Percentiles rank a stretch among this genome's conserved stretches.
phyloP scores from a whole-genome alignment of 2,329 filamentous ascomycete species.

The Alternaria incomplexa region DNA sequence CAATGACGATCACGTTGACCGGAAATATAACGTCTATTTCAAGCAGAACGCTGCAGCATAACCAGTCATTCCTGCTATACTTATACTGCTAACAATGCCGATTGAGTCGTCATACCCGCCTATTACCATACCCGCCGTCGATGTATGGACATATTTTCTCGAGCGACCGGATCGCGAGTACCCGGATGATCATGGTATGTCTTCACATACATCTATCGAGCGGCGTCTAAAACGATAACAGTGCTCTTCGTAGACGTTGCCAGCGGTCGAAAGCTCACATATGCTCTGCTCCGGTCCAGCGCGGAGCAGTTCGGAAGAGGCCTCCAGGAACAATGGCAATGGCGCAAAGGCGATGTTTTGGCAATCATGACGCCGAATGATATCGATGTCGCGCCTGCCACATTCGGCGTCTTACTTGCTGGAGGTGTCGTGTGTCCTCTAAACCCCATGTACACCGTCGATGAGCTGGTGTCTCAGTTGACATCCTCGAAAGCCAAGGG shows the following conservation, averaged over 20 bases:
- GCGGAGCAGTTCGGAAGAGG: background rate
- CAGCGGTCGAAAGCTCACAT: background rate
- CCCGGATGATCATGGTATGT: background rate
- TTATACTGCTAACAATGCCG: background rate
- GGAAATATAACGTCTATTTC: background rate
- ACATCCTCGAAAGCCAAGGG: conserved; percentile 13
- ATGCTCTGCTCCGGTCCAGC: background rate
- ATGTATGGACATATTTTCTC: background rate
- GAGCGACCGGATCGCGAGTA: background rate
- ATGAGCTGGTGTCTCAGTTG: conserved; percentile 20
- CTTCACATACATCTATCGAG: accelerated
- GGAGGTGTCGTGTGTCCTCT: conserved; percentile 29
- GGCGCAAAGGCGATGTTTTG: background rate
- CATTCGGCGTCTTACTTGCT: conserved; percentile 22
- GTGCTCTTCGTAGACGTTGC: background rate
- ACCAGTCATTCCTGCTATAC: no score
- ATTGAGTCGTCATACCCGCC: background rate
- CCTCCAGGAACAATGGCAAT: background rate
- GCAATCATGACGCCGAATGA: background rate
- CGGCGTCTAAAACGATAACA: background rate
- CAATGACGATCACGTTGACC: background rate
- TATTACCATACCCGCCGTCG: background rate
- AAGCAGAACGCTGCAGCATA: background rate
- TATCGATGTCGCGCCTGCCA: background rate
- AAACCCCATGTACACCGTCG: conserved; percentile 21